Base-by-base conservation (phyloP, 1,139 yeast genomes). In the Pichia norvegensis region DNA sequence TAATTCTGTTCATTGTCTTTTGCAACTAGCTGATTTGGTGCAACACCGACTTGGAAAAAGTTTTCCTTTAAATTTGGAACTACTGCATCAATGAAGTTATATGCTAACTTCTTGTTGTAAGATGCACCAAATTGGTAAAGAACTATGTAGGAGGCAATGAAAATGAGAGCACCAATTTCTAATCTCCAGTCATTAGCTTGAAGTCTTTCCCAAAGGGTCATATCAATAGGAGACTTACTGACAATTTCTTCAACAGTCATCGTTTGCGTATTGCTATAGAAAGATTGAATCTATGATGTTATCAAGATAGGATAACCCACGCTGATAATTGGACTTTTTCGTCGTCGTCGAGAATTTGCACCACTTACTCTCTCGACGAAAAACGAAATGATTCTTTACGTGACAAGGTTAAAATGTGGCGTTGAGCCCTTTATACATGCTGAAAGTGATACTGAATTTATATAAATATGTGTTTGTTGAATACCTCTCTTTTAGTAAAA, bases 41-140 rank as follows among this genome's bases (percentile, higher is more conserved):
- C 63, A 41, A 80, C 80, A 47, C 97, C 97, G 51, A 81, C 92
- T 62, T 84, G 94, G 58, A 72, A 78, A 61, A 92, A 92, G 63
- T 88, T 83, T 43, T 74, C 72, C 39, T 70, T 68, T 55, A 92
- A 71, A n/a, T 66, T 66, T 63, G 68, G 45, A 33, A 74, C 62
- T 57, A 69, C 61, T 57, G 73, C 54, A 59, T 79, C 60, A 61
- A 82, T 66, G 69, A 78, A 76, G 25, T 63, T 65, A 40, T 68
- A 68, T 31, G 84, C 92, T 56, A 74, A 69, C 13, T 66, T 58
- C 47, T 70, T 66, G 69, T 90, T 90, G 62, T 72, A 68, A 39
- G 59, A 57, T 45, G 76, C 75, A 46, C 96, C 97, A 46, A 72
- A 46, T 56, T 67, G 69, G 70, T 73, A 81, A 49, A 78, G 58